Evolutionary conservation across 306 rosid species (phyloP), one percentile per base, ranked within the genome.

Genomic region (Prunus dulcis): DNA sequence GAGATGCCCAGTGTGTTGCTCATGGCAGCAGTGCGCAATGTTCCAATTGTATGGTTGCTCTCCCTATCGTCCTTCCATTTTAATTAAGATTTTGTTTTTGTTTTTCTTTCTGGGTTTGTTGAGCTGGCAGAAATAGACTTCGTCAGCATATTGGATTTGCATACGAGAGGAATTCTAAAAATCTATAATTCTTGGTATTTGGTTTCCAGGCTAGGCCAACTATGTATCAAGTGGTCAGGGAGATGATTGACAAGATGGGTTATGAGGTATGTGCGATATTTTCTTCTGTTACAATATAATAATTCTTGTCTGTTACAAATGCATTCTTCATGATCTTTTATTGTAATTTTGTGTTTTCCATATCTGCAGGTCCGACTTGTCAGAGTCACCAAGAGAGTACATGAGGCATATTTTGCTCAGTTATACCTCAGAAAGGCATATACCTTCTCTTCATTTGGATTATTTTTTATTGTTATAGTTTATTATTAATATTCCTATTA

Each of bases 341-440:
- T 69, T 46, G 57, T 84, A 49, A 70, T 23, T 51, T 69, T 64
- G 1, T 41, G n/a, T 68, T 47, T 67, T 70, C 30, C 73, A 82
- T 77, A 70, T 32, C 25, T 77, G 76, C 90, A 95, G 99, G 97
- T 95, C 68, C 91, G 68, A 76, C 84, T 87, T 76, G 97, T 89
- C 66, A 87, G 99, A 84, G 97, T 95, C 67, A 95, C 99, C 11
- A 90, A 84, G 85, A 87, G 99, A 78, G 97, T 90, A 76, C 93
- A 95, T n/a, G 99, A 95, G 72, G 99, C 99, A 67, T 95, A 95
- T 84, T 95, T 90, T 78, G 97, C 99, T 50, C 97, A 89, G 88
- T 70, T 95, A 80, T 92, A 88, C 85, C 97, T 95, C 80, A 83
- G 90, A 23, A 95, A 92, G 99, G 99, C 69, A 89, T 63, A 74